Percentiles rank a stretch among this genome's conserved stretches.
phyloP scores from a whole-genome alignment of 2,329 filamentous ascomycete species.

The Pyrenophora teres region DNA sequence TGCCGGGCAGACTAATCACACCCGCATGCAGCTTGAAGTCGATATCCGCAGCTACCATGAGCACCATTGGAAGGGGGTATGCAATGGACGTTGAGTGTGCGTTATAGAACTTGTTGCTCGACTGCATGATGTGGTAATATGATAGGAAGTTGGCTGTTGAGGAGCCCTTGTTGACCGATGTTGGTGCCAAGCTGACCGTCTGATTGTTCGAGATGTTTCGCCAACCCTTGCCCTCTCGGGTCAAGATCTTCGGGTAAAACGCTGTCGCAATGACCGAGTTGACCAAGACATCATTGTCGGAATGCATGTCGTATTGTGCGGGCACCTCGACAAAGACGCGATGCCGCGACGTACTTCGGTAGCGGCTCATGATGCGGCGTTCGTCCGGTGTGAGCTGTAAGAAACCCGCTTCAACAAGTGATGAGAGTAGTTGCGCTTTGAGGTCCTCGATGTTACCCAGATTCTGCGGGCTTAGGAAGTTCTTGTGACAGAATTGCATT shows the following conservation, averaged over 20 bases:
- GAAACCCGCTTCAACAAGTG: conserved; percentile 84
- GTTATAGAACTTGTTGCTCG: conserved; percentile 79
- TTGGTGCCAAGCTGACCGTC: conserved; percentile 81
- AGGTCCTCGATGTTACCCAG: conserved; percentile 92
- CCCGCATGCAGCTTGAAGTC: conserved; percentile 91
- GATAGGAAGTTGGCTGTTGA: conserved; percentile 76
- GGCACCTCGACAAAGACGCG: conserved; percentile 86
- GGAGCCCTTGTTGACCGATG: conserved; percentile 78
- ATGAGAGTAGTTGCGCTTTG: conserved; percentile 86
- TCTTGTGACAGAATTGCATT: conserved; percentile 90
- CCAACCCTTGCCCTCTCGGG: conserved; percentile 82
- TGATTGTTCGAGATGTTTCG: conserved; percentile 94
- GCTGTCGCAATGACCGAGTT: conserved; percentile 87
- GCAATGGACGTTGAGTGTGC: conserved; percentile 73
- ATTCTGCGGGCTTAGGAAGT: conserved; percentile 88
- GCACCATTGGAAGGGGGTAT: conserved; percentile 70
- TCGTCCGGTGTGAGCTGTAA: conserved; percentile 76
- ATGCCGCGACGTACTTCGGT: conserved; percentile 68
- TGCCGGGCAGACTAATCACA: conserved; percentile 83
- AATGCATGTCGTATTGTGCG: conserved; percentile 72
- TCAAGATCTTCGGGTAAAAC: conserved; percentile 92
- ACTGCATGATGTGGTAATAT: conserved; percentile 98
- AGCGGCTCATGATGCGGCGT: conserved; percentile 68
- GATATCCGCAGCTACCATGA: conserved; percentile 81
- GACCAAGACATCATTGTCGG: conserved; percentile 77